phyloP scores from a whole-genome alignment of 495 filamentous ascomycete genomes.

The Gamarada debralockiae region DNA sequence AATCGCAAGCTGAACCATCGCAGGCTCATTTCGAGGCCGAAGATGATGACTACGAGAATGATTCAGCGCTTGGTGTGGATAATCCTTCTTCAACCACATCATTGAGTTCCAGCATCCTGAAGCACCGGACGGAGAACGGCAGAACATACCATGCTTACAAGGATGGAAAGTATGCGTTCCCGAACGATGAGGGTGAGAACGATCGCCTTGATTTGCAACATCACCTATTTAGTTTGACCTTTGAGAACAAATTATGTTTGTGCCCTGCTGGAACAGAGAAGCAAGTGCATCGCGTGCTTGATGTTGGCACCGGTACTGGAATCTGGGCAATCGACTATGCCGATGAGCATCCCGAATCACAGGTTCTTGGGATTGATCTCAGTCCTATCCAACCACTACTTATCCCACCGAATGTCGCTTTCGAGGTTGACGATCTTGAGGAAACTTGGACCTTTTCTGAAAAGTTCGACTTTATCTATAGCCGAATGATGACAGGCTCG shows the following conservation, averaged over 20 bases:
- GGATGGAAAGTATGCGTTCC: constrained; percentile 19
- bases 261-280: constrained; percentile 47
- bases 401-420: constrained; percentile 32
- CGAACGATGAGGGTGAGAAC: not conserved
- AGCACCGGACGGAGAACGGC: constrained; percentile 27
- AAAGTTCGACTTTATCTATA: constrained; percentile 43
- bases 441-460: constrained; percentile 28
- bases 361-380: constrained; percentile 61
- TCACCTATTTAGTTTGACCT: constrained; percentile 35
- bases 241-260: constrained; percentile 44
- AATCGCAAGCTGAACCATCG: too few species aligned
- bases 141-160: constrained; percentile 34
- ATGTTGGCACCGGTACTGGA: constrained; percentile 64
- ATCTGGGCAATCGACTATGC: constrained; percentile 51
- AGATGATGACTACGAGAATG: too few species aligned
- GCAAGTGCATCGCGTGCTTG: constrained; percentile 49
- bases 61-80: too few species aligned
- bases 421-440: constrained; percentile 33
- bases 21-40: too few species aligned
- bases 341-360: constrained; percentile 50
- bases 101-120: constrained; percentile 29
- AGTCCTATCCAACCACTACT: constrained; percentile 52
- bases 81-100: too few species aligned
- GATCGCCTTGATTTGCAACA: constrained; percentile 44
- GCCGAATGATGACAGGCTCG: constrained; percentile 39